Conservation (phyloP, 179 eudicot genomes). For the Pouteria campechiana region DNA sequence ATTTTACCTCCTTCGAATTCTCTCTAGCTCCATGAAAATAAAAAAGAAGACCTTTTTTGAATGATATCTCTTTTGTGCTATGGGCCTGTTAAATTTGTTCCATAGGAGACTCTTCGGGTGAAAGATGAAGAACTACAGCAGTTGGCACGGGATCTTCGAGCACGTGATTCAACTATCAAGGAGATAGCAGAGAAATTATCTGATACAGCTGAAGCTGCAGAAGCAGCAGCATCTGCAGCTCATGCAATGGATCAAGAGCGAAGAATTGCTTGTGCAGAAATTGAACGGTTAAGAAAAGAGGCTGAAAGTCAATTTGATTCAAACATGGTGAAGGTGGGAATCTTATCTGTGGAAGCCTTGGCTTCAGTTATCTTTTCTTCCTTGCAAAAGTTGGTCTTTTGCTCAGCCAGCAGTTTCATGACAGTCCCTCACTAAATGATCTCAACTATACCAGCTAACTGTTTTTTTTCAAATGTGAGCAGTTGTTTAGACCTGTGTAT, state of each 20-base stretch:
- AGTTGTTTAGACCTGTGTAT: too few relatives aligned
- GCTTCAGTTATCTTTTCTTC: not conserved
- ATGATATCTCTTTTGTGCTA: too few relatives aligned
- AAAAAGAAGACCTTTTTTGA: too few relatives aligned
- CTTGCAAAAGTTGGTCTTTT: too few relatives aligned
- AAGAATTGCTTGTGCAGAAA: slow-evolving; percentile 66
- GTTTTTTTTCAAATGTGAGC: too few relatives aligned
- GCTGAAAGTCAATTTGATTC: slow-evolving; percentile 46
- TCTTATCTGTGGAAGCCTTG: not conserved
- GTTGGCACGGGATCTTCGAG: slow-evolving; percentile 81
- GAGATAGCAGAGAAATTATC: slow-evolving; percentile 79
- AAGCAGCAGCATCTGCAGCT: slow-evolving; percentile 97
- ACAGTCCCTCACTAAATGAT: too few relatives aligned
- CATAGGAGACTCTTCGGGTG: slow-evolving; percentile 82
- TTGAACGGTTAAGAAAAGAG: slow-evolving; percentile 55
- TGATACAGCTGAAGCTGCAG: slow-evolving; percentile 96
- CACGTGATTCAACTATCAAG: slow-evolving; percentile 82
- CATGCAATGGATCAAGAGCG: slow-evolving; percentile 91
- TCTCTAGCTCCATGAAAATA: too few relatives aligned
- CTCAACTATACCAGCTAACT: too few relatives aligned
- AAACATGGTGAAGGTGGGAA: slow-evolving; percentile 42
- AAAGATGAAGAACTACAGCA: slow-evolving; percentile 96
- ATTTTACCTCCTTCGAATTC: too few relatives aligned
- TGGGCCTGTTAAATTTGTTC: too few relatives aligned
- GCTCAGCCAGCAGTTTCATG: too few relatives aligned